A percentile compares a stretch with the other conserved stretches of the same genome.
These are phyloP conservation scores for Cymbidium sinense DNA, from an alignment of 106 monocot species.

Conservation along the genomic window DNA sequence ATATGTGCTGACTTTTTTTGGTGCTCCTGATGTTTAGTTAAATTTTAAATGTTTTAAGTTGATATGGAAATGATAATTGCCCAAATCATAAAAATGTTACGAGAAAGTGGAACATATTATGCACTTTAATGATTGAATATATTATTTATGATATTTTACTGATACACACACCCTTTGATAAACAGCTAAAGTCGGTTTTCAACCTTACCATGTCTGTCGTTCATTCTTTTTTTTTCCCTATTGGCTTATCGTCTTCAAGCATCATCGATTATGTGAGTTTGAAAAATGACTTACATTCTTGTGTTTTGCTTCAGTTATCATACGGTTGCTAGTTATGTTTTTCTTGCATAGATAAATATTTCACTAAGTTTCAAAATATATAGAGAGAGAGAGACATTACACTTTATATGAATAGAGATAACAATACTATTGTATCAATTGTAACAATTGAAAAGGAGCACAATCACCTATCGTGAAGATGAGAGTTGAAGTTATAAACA, in stretches of 20 bases:
- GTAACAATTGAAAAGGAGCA: too few relatives aligned
- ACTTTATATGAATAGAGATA: too few relatives aligned
- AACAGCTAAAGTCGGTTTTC: neutral
- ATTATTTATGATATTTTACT: neutral
- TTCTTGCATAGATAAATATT: neutral
- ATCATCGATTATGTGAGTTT: neutral
- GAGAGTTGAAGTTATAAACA: too few relatives aligned
- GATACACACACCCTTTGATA: neutral
- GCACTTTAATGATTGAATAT: neutral
- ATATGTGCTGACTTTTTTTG: neutral
- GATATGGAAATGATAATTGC: neutral
- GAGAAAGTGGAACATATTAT: neutral
- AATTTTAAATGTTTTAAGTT: neutral
- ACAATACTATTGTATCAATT: too few relatives aligned
- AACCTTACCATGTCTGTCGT: neutral
- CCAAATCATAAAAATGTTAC: neutral
- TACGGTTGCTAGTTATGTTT: neutral
- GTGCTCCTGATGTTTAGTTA: neutral
- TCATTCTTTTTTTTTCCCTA: neutral
- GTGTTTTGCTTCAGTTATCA: too few relatives aligned
- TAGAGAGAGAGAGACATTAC: too few relatives aligned
- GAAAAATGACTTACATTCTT: too few relatives aligned
- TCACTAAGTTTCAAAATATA: too few relatives aligned
- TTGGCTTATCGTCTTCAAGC: neutral
- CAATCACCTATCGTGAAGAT: too few relatives aligned